A percentile compares a stretch with the other conserved stretches of the same genome.
phyloP scores from a whole-genome alignment of 2,329 filamentous ascomycete species.

The Blumeriella jaapii region DNA sequence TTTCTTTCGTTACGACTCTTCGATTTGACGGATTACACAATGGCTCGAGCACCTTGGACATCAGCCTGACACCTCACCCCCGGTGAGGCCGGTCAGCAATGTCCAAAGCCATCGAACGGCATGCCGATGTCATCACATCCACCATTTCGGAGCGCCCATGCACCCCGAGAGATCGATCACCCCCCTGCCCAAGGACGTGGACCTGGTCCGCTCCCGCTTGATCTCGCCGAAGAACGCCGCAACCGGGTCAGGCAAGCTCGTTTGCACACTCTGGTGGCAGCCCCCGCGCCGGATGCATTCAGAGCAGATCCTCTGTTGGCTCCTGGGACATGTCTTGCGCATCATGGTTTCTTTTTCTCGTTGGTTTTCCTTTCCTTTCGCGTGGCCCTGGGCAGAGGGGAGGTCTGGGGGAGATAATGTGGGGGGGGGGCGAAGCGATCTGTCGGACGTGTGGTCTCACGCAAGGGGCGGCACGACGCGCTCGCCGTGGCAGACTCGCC shows the following conservation, averaged over 20 bases:
- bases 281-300: constrained; percentile 14
- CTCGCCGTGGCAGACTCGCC: constrained; percentile 5
- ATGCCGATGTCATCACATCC: constrained; percentile 26
- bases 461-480: constrained; percentile 10
- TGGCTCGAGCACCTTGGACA: constrained; percentile 27
- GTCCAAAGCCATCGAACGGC: constrained; percentile 27
- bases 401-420: constrained; percentile 19
- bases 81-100: constrained; percentile 17
- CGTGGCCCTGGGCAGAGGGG: constrained; percentile 17
- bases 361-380: constrained; percentile 15
- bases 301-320: constrained; percentile 23
- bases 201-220: no score
- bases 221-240: constrained; percentile 17
- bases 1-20: constrained; percentile 24
- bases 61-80: constrained; percentile 22
- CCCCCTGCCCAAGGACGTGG: constrained; percentile 14
- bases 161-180: constrained; percentile 14
- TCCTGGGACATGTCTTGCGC: constrained; percentile 19
- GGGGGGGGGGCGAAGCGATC: constrained; percentile 4
- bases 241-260: constrained; percentile 25
- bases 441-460: not conserved
- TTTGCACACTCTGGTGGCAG: constrained; percentile 13
- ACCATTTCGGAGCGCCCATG: constrained; percentile 17
- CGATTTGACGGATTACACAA: constrained; percentile 24
- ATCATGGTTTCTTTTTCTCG: constrained; percentile 18